Base-by-base conservation (phyloP, 331 rosid genomes). In the Rosa hybrid region DNA sequence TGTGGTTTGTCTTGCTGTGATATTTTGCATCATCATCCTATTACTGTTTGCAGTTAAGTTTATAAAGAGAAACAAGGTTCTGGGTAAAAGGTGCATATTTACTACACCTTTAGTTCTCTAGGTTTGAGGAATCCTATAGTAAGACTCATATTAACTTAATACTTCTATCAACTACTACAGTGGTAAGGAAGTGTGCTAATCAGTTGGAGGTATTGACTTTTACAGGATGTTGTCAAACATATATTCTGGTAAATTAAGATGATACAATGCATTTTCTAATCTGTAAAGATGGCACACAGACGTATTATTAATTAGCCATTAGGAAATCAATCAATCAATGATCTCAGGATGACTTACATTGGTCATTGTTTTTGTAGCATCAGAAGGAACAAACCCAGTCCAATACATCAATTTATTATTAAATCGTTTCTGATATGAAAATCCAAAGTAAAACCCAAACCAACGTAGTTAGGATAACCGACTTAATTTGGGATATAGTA, bases 401-500 rank as follows among this genome's bases (percentile, higher is more conserved):
- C n/a, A 30, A 16, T 8, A 38, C 23, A 1, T 3, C 49, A 38
- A 27, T 5, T 34, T 14, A 68, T 39, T 41, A 41, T 38, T 4
- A 34, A 65, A 68, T 7, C 9, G 2, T 12, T 74, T 74, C 57
- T 9, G 21, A 54, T 21, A 8, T 5, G 57, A n/a, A 44, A 0
- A 8, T 11, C 41, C 7, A 10, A 6, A 1, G 51, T 41, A 23
- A 57, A 7, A 41, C 6, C 69, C 10, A 23, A 75, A 44, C 42
- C 7, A 5, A 45, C 39, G 3, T 49, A 14, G 12, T 20, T 65
- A 25, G 38, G 45, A 21, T 46, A 7, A 18, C 72, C 13, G 42
- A 56, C 80, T 67, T 38, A 48, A 45, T 9, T 45, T 56, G 63
- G 64, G 81, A 76, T 86, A 34, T 49, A 41, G 60, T 84, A 74